phyloP scores from a whole-genome alignment of 257 asterid genomes.

The Nicotiana tomentosiformis region DNA sequence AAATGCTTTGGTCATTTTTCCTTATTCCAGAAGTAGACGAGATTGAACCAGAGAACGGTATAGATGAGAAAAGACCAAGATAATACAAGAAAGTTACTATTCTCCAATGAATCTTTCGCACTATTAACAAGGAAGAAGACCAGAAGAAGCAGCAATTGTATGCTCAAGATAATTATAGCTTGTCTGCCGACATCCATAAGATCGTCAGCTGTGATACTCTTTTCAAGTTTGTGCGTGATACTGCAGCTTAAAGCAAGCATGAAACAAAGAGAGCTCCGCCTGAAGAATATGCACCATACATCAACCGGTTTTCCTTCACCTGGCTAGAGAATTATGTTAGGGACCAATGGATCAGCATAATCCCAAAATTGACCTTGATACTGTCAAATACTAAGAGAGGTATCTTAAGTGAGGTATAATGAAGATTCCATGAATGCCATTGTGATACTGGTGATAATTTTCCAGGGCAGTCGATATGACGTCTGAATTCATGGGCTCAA shows the following conservation, averaged over 20 bases:
- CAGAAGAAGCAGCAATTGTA: constrained; percentile 28
- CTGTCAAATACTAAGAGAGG: background rate
- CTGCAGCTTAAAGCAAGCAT: background rate
- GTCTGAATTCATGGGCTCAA: background rate
- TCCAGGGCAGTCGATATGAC: background rate
- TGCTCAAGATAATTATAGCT: background rate
- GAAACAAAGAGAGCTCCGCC: background rate
- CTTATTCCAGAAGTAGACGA: constrained; percentile 26
- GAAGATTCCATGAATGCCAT: background rate
- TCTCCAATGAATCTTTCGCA: constrained; percentile 11
- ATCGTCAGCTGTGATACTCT: background rate
- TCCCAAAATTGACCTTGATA: no score
- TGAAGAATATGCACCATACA: background rate
- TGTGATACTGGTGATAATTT: background rate
- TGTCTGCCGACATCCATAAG: background rate
- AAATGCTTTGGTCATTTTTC: constrained; percentile 31
- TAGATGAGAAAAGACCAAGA: constrained; percentile 29
- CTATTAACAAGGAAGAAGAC: constrained; percentile 34
- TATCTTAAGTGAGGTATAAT: background rate
- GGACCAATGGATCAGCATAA: no score
- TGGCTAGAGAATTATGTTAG: background rate
- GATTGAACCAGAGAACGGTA: constrained; percentile 34
- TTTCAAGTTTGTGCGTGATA: background rate
- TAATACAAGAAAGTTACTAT: constrained; percentile 16
- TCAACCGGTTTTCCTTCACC: background rate